Conservation (phyloP, 2,329 filamentous ascomycete genomes). For the Pseudogymnoascus sp. region DNA sequence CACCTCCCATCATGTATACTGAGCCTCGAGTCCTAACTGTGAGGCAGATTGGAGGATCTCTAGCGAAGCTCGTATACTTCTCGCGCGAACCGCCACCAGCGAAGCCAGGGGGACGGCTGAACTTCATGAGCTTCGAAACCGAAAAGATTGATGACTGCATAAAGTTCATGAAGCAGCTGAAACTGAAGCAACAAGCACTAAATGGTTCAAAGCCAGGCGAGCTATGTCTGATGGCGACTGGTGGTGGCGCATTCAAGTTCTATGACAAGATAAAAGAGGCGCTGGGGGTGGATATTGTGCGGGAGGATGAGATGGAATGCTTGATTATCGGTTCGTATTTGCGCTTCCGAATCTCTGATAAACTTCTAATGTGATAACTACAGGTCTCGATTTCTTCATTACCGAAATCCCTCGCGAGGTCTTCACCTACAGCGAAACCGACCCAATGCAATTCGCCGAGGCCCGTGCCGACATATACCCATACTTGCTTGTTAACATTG, state of each 20-base stretch:
- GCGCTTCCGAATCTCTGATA: neutral
- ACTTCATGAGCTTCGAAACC: slow-evolving; percentile 95
- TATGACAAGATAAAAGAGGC: slow-evolving; percentile 83
- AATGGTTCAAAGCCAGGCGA: slow-evolving; percentile 65
- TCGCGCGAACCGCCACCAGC: slow-evolving; percentile 74
- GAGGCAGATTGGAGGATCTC: slow-evolving; percentile 78
- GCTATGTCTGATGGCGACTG: slow-evolving; percentile 89
- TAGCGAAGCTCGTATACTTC: slow-evolving; percentile 97
- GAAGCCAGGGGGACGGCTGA: slow-evolving; percentile 79
- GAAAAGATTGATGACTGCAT: slow-evolving; percentile 90
- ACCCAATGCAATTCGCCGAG: slow-evolving; percentile 82
- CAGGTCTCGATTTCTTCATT: slow-evolving; percentile 96
- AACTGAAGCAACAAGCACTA: slow-evolving; percentile 68
- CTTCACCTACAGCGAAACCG: slow-evolving; percentile 86
- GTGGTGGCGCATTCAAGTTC: slow-evolving; percentile 92
- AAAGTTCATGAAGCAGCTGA: slow-evolving; percentile 79
- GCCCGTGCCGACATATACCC: slow-evolving; percentile 80
- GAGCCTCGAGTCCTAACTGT: slow-evolving; percentile 10
- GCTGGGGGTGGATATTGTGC: slow-evolving; percentile 76
- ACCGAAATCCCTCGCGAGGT: slow-evolving; percentile 95
- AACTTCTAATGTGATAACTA: slow-evolving; percentile 12
- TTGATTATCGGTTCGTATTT: slow-evolving; percentile 69
- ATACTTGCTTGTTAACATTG: slow-evolving; percentile 96
- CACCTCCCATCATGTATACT: slow-evolving; percentile 4
- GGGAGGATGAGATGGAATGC: slow-evolving; percentile 98